Conservation (phyloP, 75 land plant species). For the Isoetes taiwanensis region DNA sequence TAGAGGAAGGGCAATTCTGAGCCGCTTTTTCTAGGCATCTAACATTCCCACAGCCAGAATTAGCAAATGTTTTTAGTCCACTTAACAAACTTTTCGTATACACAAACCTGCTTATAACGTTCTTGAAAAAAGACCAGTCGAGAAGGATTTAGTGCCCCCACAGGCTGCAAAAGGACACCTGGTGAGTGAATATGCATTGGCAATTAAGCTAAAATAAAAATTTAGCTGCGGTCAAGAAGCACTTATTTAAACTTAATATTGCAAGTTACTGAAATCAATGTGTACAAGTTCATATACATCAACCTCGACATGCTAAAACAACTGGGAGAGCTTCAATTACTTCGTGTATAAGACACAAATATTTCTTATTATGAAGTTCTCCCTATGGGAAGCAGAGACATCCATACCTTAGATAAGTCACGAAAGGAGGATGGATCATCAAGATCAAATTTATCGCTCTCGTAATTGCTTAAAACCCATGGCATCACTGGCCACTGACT, state of each 20-base stretch:
- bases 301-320: no score
- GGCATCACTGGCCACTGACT: slow-evolving; percentile 50
- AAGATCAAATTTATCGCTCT: slow-evolving; percentile 16
- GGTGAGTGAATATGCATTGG: no score
- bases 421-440: slow-evolving; percentile 22
- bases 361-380: no score
- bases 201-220: no score
- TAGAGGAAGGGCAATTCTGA: slow-evolving; percentile 31
- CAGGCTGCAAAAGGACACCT: slow-evolving; percentile 18
- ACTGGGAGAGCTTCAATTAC: no score
- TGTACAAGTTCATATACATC: no score
- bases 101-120: slow-evolving; percentile 27
- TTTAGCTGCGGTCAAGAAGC: no score
- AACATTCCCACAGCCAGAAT: not conserved
- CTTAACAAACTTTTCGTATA: not conserved
- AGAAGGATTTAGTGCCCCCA: slow-evolving; percentile 38
- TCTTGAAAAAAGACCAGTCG: slow-evolving; percentile 27
- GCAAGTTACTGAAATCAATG: no score
- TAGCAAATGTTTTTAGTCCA: not conserved
- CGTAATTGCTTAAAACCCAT: slow-evolving; percentile 34
- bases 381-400: no score
- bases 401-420: slow-evolving; percentile 32
- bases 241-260: no score
- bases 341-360: no score
- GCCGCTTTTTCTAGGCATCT: slow-evolving; percentile 21